phyloP scores from a whole-genome alignment of 2,329 filamentous ascomycete genomes.

The Cytospora schulzeri region DNA sequence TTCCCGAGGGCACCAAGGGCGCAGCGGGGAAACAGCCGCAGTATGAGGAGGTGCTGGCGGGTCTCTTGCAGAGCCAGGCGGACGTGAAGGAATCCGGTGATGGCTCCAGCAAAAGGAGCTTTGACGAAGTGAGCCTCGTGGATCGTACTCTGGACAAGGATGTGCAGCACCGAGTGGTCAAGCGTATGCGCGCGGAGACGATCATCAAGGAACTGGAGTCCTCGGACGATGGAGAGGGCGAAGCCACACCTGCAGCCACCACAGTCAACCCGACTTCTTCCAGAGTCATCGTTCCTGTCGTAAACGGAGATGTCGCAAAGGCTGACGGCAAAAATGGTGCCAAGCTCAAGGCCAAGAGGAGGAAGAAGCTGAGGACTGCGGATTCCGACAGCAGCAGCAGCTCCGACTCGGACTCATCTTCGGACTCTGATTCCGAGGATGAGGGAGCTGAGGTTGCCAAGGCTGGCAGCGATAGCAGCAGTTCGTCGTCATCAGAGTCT shows the following conservation, averaged over 20 bases:
- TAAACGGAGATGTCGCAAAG: slow-evolving; percentile 24
- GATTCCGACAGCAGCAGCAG: slow-evolving; percentile 46
- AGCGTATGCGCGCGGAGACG: slow-evolving; percentile 64
- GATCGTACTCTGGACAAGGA: slow-evolving; percentile 51
- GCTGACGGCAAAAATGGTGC: slow-evolving; percentile 44
- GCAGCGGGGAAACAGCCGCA: slow-evolving; percentile 54
- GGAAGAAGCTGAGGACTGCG: slow-evolving; percentile 54
- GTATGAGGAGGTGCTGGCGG: slow-evolving; percentile 58
- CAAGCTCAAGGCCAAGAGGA: slow-evolving; percentile 49
- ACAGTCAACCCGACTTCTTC: slow-evolving; percentile 35
- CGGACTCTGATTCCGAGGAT: slow-evolving; percentile 33
- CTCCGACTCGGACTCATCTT: slow-evolving; percentile 32
- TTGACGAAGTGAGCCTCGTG: slow-evolving; percentile 56
- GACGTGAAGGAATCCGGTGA: slow-evolving; percentile 42
- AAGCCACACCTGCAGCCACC: slow-evolving; percentile 32
- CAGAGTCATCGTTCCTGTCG: slow-evolving; percentile 28
- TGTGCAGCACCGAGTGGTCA: slow-evolving; percentile 58
- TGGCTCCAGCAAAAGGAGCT: slow-evolving; percentile 43
- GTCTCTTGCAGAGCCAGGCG: slow-evolving; percentile 45
- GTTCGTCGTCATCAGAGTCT: slow-evolving; percentile 41
- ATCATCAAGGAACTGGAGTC: slow-evolving; percentile 55
- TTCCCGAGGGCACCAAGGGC: slow-evolving; percentile 52
- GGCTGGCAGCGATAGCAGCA: slow-evolving; percentile 41
- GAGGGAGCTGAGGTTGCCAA: slow-evolving; percentile 37
- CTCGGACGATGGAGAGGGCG: slow-evolving; percentile 48